A percentile compares a stretch with the other conserved stretches of the same genome.
Evolutionary conservation across 129 eudicot genomes (phyloP).

Genomic region (Flaveria bidentis): DNA sequence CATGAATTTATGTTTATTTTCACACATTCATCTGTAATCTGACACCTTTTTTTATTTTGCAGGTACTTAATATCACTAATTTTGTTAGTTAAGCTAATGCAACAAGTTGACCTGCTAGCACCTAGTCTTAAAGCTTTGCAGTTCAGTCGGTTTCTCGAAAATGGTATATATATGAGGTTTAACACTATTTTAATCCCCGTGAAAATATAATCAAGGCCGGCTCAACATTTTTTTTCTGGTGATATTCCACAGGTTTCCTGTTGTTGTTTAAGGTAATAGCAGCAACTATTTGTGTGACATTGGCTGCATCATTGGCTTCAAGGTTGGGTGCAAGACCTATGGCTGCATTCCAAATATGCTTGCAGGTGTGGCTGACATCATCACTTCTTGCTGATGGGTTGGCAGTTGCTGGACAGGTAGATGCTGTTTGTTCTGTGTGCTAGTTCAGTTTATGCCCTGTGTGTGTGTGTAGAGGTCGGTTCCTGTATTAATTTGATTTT

Average conservation of each 20-base stretch:
- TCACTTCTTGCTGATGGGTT: slow-evolving; percentile 95
- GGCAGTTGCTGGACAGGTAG: slow-evolving; percentile 96
- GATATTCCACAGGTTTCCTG: slow-evolving; percentile 46
- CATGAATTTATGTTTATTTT: background rate
- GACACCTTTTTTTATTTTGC: background rate
- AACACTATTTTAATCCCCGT: background rate
- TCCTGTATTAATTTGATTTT: too few relatives aligned
- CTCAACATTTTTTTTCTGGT: slow-evolving; percentile 13
- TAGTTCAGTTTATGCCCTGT: background rate
- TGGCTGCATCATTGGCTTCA: slow-evolving; percentile 83
- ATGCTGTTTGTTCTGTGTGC: background rate
- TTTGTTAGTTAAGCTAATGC: slow-evolving; percentile 59
- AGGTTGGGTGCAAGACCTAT: slow-evolving; percentile 70
- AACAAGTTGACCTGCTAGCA: slow-evolving; percentile 70
- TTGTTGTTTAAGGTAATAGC: slow-evolving; percentile 75
- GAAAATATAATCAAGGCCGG: background rate
- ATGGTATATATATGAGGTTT: slow-evolving; percentile 43
- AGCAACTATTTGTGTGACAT: slow-evolving; percentile 75
- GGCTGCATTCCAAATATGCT: slow-evolving; percentile 91
- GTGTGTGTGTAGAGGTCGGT: background rate
- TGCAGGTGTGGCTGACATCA: slow-evolving; percentile 88
- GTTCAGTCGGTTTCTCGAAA: slow-evolving; percentile 70
- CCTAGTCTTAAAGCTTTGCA: slow-evolving; percentile 66
- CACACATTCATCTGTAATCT: background rate
- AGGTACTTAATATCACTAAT: slow-evolving; percentile 45